Evolutionary conservation across 78 protist species (phyloP).

Genomic region (Guillardia theta): DNA sequence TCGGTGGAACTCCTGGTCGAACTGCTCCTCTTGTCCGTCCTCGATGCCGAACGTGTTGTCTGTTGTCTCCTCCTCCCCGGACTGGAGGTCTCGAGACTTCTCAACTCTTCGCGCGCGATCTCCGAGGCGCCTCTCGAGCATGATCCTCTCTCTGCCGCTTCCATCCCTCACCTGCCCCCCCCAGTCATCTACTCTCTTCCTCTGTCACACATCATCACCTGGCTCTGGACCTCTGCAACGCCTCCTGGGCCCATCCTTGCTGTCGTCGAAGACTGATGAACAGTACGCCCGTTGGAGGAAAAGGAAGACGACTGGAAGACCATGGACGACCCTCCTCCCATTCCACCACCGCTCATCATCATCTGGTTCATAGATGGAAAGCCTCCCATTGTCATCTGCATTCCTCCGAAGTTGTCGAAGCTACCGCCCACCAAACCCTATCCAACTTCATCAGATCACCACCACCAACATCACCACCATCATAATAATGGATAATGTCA

Average conservation of each 20-base stretch:
- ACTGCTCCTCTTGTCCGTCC: not conserved
- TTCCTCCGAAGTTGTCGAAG: no score
- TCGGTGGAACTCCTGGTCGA: not conserved
- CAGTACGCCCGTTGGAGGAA: not conserved
- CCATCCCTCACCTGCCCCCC: not conserved
- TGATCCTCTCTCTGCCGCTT: not conserved
- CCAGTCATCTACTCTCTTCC: not conserved
- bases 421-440: not conserved
- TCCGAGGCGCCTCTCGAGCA: not conserved
- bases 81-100: not conserved
- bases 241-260: constrained; percentile 24
- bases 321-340: not conserved
- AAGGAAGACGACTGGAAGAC: not conserved
- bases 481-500: not conserved
- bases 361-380: not conserved
- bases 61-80: not conserved
- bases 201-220: not conserved
- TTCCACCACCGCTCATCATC: not conserved
- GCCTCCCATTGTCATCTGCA: not conserved
- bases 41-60: not conserved
- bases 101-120: not conserved
- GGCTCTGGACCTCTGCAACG: not conserved
- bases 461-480: not conserved
- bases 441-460: not conserved
- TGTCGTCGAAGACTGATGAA: not conserved